Percentiles rank a stretch among this genome's conserved stretches.
These are phyloP conservation scores for Populus trichocarpa DNA, from an alignment of 441 rosid genomes.

Conservation along the genomic window DNA sequence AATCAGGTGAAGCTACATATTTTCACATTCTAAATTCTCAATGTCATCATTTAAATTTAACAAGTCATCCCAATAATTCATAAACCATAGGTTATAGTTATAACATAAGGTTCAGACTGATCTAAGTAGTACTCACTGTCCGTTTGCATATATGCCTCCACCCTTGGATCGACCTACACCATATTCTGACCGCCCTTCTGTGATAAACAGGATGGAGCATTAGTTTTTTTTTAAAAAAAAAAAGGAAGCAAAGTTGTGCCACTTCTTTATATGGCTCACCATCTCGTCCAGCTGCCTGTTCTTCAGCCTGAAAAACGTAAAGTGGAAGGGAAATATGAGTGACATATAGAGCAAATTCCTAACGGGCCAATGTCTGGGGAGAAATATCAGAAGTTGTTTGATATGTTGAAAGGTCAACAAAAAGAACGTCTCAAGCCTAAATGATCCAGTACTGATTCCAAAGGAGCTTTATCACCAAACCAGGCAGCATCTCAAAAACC, in stretches of 20 bases:
- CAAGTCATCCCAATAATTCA: not conserved
- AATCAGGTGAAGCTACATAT: not conserved
- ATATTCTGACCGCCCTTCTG: slow-evolving; percentile 38
- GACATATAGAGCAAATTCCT: not conserved
- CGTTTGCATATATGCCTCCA: slow-evolving; percentile 28
- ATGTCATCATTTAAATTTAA: not conserved
- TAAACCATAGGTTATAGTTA: not conserved
- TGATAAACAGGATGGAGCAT: slow-evolving; percentile 1
- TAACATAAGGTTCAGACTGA: not conserved
- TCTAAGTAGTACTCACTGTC: slow-evolving; percentile 25
- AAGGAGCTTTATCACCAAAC: not conserved
- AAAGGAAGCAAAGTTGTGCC: not conserved
- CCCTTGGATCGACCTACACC: slow-evolving; percentile 28
- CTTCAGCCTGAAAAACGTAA: slow-evolving; percentile 38
- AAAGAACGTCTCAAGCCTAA: not conserved
- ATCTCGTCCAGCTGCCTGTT: slow-evolving; percentile 32
- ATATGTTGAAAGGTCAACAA: not conserved
- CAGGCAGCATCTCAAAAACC: not conserved
- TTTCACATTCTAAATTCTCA: not conserved
- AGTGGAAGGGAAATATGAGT: slow-evolving; percentile 23
- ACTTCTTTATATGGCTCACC: slow-evolving; percentile 19
- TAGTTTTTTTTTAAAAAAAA: not conserved
- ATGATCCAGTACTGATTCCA: not conserved
- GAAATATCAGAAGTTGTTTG: not conserved
- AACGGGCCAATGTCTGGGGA: not conserved